These are phyloP conservation scores for Cladorrhinum sp. DNA, from an alignment of 2,329 filamentous ascomycete genomes.

Conservation along the genomic window DNA sequence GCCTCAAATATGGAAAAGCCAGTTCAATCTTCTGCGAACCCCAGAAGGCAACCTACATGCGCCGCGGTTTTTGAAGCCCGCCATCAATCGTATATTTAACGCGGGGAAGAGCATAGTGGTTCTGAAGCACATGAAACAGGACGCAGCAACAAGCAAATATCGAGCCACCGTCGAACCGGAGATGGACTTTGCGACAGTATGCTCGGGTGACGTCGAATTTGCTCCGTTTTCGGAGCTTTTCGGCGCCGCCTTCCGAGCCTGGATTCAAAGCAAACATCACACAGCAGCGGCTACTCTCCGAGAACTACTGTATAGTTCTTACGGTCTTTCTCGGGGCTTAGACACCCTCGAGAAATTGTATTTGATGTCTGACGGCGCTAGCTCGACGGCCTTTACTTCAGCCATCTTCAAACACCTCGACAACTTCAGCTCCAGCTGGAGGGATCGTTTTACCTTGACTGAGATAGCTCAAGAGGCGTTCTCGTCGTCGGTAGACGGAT, in stretches of 20 bases:
- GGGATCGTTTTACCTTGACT: constrained; percentile 76
- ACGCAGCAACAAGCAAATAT: constrained; percentile 36
- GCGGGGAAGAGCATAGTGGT: constrained; percentile 87
- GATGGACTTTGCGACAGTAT: constrained; percentile 60
- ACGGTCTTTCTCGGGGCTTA: constrained; percentile 63
- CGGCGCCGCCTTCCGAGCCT: constrained; percentile 64
- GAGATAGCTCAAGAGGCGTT: constrained; percentile 74
- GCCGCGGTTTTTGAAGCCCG: constrained; percentile 70
- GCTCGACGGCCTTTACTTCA: constrained; percentile 62
- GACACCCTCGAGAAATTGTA: constrained; percentile 70
- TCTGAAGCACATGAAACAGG: constrained; percentile 66
- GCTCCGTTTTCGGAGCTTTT: constrained; percentile 75
- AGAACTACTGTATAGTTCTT: constrained; percentile 63
- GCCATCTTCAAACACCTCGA: constrained; percentile 76
- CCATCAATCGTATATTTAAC: constrained; percentile 72
- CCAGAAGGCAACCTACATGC: constrained; percentile 60
- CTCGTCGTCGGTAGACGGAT: constrained; percentile 53
- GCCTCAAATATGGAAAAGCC: constrained; percentile 70
- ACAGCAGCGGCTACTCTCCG: constrained; percentile 66
- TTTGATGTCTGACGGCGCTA: constrained; percentile 70
- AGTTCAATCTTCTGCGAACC: constrained; percentile 65
- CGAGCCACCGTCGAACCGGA: constrained; percentile 30
- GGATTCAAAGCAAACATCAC: constrained; percentile 73
- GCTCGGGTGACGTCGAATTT: constrained; percentile 44
- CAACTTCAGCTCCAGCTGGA: constrained; percentile 59